phyloP scores from a whole-genome alignment of 441 rosid genomes.

The Populus hybrid region DNA sequence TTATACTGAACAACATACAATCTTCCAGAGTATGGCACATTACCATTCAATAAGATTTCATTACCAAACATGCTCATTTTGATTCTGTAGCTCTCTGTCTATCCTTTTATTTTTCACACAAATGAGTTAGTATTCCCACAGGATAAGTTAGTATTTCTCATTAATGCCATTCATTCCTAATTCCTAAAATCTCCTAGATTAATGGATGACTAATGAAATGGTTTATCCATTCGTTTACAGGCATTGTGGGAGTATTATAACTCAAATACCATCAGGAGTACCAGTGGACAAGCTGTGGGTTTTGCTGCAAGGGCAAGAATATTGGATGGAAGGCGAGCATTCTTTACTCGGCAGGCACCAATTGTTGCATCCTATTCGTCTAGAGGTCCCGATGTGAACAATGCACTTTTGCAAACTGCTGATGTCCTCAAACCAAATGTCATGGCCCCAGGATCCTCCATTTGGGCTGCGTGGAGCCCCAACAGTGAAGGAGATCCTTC shows the following conservation, averaged over 20 bases:
- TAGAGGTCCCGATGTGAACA: constrained; percentile 92
- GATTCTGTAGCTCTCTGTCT: background rate
- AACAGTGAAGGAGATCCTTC: constrained; percentile 56
- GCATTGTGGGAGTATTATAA: constrained; percentile 50
- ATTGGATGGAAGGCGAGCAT: constrained; percentile 75
- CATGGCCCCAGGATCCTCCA: constrained; percentile 84
- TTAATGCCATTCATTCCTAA: background rate
- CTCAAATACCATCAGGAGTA: constrained; percentile 37
- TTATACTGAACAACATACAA: constrained; percentile 41
- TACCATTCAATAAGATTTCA: background rate
- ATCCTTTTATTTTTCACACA: background rate
- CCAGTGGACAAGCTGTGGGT: constrained; percentile 41
- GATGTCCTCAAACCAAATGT: constrained; percentile 81
- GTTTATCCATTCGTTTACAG: constrained; percentile 21
- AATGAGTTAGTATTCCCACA: background rate
- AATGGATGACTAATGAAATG: background rate
- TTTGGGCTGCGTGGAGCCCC: constrained; percentile 97
- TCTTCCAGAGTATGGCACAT: constrained; percentile 35
- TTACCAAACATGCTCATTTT: background rate
- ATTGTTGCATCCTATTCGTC: constrained; percentile 86
- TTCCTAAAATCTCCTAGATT: background rate
- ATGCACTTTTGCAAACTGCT: constrained; percentile 55
- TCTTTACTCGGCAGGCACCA: constrained; percentile 62
- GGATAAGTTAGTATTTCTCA: background rate
- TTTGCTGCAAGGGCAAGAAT: constrained; percentile 66